These are phyloP conservation scores for Zymoseptoria brevis DNA, from an alignment of 2,329 filamentous ascomycete species.

Conservation along the genomic window DNA sequence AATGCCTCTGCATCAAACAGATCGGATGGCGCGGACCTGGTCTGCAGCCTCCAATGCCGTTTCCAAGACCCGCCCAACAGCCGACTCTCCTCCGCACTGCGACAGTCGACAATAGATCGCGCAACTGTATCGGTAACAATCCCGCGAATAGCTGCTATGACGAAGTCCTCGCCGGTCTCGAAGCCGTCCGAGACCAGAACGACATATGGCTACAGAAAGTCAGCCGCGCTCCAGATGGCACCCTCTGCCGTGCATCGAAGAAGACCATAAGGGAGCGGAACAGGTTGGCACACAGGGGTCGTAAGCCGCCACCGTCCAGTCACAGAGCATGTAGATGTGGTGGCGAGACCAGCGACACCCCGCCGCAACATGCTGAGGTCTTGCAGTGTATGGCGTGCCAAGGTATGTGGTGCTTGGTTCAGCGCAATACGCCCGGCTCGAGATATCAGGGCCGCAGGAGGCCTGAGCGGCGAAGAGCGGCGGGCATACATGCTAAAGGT, in stretches of 20 bases:
- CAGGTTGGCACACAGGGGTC: background rate
- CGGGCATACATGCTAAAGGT: too few relatives aligned
- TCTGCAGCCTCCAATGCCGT: background rate
- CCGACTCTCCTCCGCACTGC: too few relatives aligned
- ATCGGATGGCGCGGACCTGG: background rate
- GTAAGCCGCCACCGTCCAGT: too few relatives aligned
- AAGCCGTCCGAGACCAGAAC: too few relatives aligned
- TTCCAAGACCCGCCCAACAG: too few relatives aligned
- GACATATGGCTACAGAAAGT: background rate
- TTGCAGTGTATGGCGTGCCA: constrained; percentile 1
- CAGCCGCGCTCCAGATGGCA: background rate
- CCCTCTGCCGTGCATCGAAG: background rate
- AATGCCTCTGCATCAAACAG: constrained; percentile 1
- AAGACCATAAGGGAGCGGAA: background rate
- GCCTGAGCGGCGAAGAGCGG: too few relatives aligned
- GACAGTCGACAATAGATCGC: background rate
- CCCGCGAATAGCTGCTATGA: background rate
- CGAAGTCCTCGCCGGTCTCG: too few relatives aligned
- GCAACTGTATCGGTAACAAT: background rate
- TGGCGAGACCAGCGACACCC: background rate
- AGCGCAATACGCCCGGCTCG: background rate
- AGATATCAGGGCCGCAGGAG: too few relatives aligned
- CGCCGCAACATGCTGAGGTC: background rate
- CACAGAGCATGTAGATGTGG: constrained; percentile 3
- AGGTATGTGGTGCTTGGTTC: background rate